Evolutionary conservation across 1,284 basidiomycete species (phyloP), one percentile per base, ranked within the genome.

Genomic region (Moesziomyces sp.): DNA sequence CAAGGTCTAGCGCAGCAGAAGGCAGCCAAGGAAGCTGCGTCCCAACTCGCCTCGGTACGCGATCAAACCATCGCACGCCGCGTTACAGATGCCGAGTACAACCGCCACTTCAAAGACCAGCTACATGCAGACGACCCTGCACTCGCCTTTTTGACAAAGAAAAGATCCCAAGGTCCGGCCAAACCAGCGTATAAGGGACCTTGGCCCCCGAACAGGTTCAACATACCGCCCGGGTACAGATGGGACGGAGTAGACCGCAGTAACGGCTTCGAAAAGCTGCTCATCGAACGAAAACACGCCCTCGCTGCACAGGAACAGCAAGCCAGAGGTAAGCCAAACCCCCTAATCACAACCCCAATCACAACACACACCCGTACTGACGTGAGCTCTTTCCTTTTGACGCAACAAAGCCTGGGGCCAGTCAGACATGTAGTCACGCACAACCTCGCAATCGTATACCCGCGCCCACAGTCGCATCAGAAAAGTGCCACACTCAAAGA

Each of bases 101-200:
- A 98, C 81, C 89, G 90, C 56, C 91, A 93, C 61, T 85, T 92
- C 84, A 92, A 89, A 84, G 88, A 90, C 10, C 89, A 90, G 69
- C 90, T 93, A 43, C 85, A 93, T 21, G 96, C 93, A 92, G 94
- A 98, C 82, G 96, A 99, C 85, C 96, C 96, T 11, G 95, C 94
- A 0, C 91, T 93, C 3, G 91, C 90, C 9, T 99, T 99, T 86
- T 84, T 98, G 64, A 92, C 92, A 49, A 94, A 95, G 71, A 73
- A 76, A 30, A 43, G 77, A 7, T 45, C 26, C 5, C 38, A 91
- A 89, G 92, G 92, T 87, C 91, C 91, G 82, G 87, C 86, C 61
- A 89, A 88, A 85, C 95, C 95, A 1, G 90, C 91, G 80, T 99
- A 98, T 84, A 88, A 87, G 26, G 94, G 94, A 9, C 92, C 94